Base-by-base conservation (phyloP, 2,329 filamentous ascomycete species). In the Fusarium sp. region DNA sequence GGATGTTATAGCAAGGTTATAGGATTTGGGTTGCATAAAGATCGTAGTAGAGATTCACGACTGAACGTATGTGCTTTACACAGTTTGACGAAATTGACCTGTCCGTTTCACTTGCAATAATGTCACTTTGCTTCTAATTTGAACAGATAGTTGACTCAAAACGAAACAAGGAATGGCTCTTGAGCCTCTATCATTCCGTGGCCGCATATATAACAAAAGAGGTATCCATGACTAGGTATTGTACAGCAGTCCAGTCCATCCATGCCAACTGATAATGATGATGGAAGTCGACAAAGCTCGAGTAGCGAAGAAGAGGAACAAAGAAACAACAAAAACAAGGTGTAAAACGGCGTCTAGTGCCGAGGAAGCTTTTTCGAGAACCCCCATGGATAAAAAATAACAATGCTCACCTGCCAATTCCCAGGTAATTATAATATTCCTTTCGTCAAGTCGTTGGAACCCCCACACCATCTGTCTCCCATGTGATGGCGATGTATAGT, bases 391-490 rank as follows among this genome's bases (percentile, higher is more conserved):
- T 33, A 54, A 54, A 32, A 56, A 70, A 67, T 62, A 68, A 38
- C 22, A 22, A 66, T 65, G 40, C 59, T 56, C 60, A 56, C 69
- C 58, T 65, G 68, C 64, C 57, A 37, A 68, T 60, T 37, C 65
- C 64, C 52, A 66, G 63, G 61, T 65, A 67, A 70, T 73, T 74
- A 71, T 71, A 74, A 76, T 75, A 45, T 69, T 66, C 68, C 66
- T 65, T 71, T 78, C 76, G 61, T 79, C 75, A 79, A 73, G 71
- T 79, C 77, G 63, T 79, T 72, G 64, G 71, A 74, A 50, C 38
- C 64, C 59, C 33, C 58, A 61, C 57, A 63, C 60, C 43, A 65
- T 61, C 40, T 60, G n/a, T n/a, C n/a, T n/a, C n/a, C n/a, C n/a
- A n/a, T n/a, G n/a, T n/a, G n/a, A n/a, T n/a, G n/a, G n/a, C n/a